These are phyloP conservation scores for Russula brevipes DNA, from an alignment of 768 basidiomycete genomes.

Conservation along the genomic window DNA sequence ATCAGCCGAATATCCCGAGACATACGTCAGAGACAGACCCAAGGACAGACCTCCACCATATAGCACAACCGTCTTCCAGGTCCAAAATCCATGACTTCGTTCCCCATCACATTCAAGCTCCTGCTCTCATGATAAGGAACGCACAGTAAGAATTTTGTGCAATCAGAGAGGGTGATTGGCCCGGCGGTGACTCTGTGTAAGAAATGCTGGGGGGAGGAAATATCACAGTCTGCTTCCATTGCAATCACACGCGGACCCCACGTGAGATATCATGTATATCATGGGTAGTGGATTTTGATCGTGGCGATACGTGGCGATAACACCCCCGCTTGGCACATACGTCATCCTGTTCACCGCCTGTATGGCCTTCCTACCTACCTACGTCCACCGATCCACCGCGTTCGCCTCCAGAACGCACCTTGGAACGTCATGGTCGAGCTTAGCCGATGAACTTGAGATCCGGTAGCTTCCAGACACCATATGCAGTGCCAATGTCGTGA, in stretches of 20 bases:
- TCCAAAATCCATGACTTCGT: constrained; percentile 5
- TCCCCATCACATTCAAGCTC: too few species aligned
- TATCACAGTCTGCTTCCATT: not conserved
- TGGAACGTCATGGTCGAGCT: not conserved
- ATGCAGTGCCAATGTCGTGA: too few species aligned
- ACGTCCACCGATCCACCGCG: not conserved
- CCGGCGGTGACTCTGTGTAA: too few species aligned
- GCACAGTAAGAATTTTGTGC: too few species aligned
- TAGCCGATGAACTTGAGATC: not conserved
- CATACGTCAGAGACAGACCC: constrained; percentile 4
- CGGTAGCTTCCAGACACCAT: not conserved
- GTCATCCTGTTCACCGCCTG: not conserved
- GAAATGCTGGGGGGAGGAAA: too few species aligned
- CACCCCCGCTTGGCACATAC: not conserved
- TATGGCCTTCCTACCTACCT: not conserved
- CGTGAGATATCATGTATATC: too few species aligned
- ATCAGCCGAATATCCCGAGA: not conserved
- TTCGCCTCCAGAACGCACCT: too few species aligned
- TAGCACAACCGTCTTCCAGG: not conserved
- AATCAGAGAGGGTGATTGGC: too few species aligned
- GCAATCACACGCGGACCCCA: not conserved
- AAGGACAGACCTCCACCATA: constrained; percentile 7
- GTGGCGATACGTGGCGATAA: not conserved
- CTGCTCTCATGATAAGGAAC: too few species aligned
- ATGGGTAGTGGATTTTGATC: not conserved